A percentile compares a stretch with the other conserved stretches of the same genome.
Conservation (phyloP, 2,329 filamentous ascomycete genomes). For the Ceratocystis huliohia region DNA sequence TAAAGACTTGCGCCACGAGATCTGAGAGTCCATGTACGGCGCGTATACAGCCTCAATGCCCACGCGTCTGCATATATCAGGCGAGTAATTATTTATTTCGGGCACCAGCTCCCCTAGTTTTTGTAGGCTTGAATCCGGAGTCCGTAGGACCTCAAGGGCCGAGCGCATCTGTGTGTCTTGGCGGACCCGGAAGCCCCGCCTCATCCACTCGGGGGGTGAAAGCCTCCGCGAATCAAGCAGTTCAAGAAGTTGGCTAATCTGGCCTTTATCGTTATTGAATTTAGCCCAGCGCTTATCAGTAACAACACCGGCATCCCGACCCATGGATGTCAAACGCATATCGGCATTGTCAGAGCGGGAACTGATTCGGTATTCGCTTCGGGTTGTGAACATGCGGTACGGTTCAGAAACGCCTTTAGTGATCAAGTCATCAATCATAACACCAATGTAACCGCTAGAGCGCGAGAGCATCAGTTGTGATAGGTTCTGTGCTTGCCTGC, state of each 20-base stretch:
- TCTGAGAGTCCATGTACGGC: conserved; percentile 69
- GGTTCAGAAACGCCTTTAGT: conserved; percentile 95
- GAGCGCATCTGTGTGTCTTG: conserved; percentile 53
- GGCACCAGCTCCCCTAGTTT: conserved; percentile 47
- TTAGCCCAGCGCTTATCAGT: conserved; percentile 62
- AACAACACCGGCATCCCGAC: conserved; percentile 63
- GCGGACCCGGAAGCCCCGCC: conserved; percentile 55
- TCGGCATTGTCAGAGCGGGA: conserved; percentile 91
- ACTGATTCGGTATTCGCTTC: conserved; percentile 90
- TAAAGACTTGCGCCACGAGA: conserved; percentile 51
- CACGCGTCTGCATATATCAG: conserved; percentile 54
- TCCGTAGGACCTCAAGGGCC: conserved; percentile 67
- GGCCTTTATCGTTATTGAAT: conserved; percentile 51
- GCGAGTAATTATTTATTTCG: conserved; percentile 40
- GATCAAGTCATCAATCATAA: conserved; percentile 96
- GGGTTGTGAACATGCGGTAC: conserved; percentile 95
- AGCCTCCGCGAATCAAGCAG: conserved; percentile 47
- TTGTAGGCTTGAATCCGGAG: conserved; percentile 46
- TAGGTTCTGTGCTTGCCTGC: conserved; percentile 58
- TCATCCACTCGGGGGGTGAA: conserved; percentile 53
- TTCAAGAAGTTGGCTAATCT: conserved; percentile 53
- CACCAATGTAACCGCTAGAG: conserved; percentile 88
- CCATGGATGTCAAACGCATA: conserved; percentile 66
- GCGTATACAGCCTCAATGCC: conserved; percentile 75
- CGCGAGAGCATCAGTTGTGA: conserved; percentile 57